Base-by-base conservation (phyloP, 192 early-diverging fungal species). In the Geranomyces michiganensis region DNA sequence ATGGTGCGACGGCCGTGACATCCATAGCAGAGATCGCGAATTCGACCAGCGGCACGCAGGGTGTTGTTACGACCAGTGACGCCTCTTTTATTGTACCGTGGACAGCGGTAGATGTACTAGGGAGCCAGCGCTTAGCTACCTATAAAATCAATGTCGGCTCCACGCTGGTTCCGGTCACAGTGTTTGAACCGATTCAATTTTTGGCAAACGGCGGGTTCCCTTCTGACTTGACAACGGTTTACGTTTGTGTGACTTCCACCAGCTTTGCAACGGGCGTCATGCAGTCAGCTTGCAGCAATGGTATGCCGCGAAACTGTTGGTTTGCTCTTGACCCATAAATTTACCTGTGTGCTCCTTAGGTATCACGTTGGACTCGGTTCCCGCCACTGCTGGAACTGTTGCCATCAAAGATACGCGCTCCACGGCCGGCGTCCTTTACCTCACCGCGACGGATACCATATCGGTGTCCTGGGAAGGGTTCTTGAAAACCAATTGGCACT, bases 281-380 rank as follows among this genome's bases (percentile, higher is more conserved):
- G 4, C 26, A 26, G 21, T 27, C 33, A 32, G 61, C 61, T 12
- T 62, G 61, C 61, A 62, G 29, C 21, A 33, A 62, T 62, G 61
- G 61, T 62, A 62, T 62, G 4, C 10, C 33, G 2, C 33, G 30
- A 22, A 62, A 19, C 33, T 33, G 29, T 26, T 32, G 5, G 12
- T 15, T 15, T 9, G 13, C 61, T 10, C n/a, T 62, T 13, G 12
- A 62, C 8, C 13, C 29, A 26, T 14, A 22, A 14, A 33, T 62
- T 33, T 26, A 27, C 21, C 27, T 62, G 24, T 14, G 8, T 33
- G 33, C 21, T 33, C 10, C 27, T 0, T 21, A 41, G 36, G 36
- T 41, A 10, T 41, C 36, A 41, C 36, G 36, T 41, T 3, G 36
- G 36, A 41, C 10, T 41, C 61, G 10, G 21, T 62, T 21, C 21